Evolutionary conservation across 2,329 filamentous ascomycete species (phyloP).

Genomic region (Sarocladium oryzae): DNA sequence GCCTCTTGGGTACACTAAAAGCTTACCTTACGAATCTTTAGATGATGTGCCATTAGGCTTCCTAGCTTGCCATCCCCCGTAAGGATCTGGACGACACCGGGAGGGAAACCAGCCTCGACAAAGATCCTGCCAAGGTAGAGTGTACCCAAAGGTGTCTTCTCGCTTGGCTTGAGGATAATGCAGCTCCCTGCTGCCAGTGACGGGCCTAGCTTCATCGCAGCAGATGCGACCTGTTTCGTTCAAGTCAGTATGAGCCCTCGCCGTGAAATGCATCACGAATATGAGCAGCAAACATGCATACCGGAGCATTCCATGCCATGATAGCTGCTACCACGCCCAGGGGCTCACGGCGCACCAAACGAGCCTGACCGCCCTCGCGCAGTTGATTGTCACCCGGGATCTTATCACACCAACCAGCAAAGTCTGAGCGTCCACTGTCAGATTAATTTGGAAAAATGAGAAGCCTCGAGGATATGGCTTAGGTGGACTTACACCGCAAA

Average conservation of each 20-base stretch:
- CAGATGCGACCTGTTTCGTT: too few species aligned
- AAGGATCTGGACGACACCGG: conserved; percentile 36
- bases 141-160: conserved; percentile 36
- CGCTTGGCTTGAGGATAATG: conserved; percentile 37
- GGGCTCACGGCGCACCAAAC: conserved; percentile 15
- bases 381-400: conserved; percentile 19
- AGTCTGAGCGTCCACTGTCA: too few species aligned
- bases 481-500: neutral
- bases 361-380: conserved; percentile 7
- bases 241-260: conserved; percentile 34
- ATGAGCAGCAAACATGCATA: too few species aligned
- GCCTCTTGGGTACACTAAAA: too few species aligned
- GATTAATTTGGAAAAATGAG: too few species aligned
- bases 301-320: too few species aligned
- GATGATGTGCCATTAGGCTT: conserved; percentile 57
- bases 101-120: conserved; percentile 35
- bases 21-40: conserved; percentile 63
- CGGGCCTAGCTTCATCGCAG: conserved; percentile 33
- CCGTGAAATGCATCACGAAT: conserved; percentile 29
- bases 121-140: conserved; percentile 30
- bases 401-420: conserved; percentile 19
- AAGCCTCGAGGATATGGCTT: conserved; percentile 4
- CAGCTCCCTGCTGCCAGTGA: conserved; percentile 37
- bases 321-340: conserved; percentile 14
- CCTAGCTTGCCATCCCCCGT: conserved; percentile 62